These are phyloP conservation scores for Tieghemiomyces parasiticus DNA, from an alignment of 192 early-diverging fungal genomes.

Conservation along the genomic window DNA sequence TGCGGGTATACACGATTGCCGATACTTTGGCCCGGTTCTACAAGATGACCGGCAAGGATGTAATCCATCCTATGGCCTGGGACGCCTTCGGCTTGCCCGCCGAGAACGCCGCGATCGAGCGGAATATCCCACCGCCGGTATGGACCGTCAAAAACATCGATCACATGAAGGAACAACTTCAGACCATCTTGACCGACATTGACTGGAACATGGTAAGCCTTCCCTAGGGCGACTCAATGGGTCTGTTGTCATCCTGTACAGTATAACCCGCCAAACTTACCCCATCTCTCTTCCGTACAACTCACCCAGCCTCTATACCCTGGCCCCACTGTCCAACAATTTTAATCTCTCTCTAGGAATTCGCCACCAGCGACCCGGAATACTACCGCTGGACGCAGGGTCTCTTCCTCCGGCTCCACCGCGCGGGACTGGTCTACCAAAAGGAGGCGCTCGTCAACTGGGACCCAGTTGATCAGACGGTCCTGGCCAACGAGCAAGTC, in stretches of 20 bases:
- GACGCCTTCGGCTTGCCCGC: slow-evolving; percentile 97
- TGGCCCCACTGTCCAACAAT: no score
- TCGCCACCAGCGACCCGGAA: slow-evolving; percentile 68
- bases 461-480: slow-evolving; percentile 93
- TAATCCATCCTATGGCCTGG: slow-evolving; percentile 92
- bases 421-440: slow-evolving; percentile 69
- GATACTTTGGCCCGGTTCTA: slow-evolving; percentile 71
- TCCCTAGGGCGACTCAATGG: no score
- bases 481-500: slow-evolving; percentile 93
- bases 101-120: slow-evolving; percentile 89
- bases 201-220: slow-evolving; percentile 69
- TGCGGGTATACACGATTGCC: slow-evolving; percentile 89
- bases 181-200: slow-evolving; percentile 60
- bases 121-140: slow-evolving; percentile 50
- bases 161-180: slow-evolving; percentile 68
- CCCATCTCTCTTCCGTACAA: no score
- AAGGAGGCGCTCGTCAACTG: slow-evolving; percentile 89
- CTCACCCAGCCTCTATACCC: no score
- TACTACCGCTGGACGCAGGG: slow-evolving; percentile 96
- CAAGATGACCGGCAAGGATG: slow-evolving; percentile 54
- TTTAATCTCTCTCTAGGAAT: no score
- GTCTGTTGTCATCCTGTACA: no score
- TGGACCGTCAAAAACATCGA: slow-evolving; percentile 81
- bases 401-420: slow-evolving; percentile 65
- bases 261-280: no score